These are phyloP conservation scores for Penicillium paradoxum DNA, from an alignment of 495 filamentous ascomycete genomes.

Conservation along the genomic window DNA sequence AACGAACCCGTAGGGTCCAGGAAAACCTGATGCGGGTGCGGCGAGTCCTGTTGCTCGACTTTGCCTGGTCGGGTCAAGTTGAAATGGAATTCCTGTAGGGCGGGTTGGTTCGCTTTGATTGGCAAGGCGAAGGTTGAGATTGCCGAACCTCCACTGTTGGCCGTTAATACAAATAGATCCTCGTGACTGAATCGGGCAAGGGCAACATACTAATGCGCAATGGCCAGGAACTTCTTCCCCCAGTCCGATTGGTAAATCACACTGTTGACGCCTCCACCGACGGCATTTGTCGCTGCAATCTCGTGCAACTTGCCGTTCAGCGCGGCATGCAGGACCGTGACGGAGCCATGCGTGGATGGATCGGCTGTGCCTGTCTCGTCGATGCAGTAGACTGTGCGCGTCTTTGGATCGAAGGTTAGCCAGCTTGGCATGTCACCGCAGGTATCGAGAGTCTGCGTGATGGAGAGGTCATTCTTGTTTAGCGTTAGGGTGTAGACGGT, in stretches of 20 bases:
- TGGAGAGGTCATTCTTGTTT: slow-evolving; percentile 29
- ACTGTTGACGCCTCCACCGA: slow-evolving; percentile 38
- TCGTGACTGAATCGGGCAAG: neutral
- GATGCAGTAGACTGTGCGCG: slow-evolving; percentile 53
- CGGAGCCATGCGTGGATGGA: slow-evolving; percentile 22
- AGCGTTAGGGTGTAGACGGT: slow-evolving; percentile 52
- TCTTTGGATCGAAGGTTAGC: slow-evolving; percentile 51
- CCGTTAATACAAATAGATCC: slow-evolving; percentile 5
- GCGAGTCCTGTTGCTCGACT: slow-evolving; percentile 53
- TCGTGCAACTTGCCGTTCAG: slow-evolving; percentile 25
- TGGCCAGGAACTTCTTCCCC: slow-evolving; percentile 32
- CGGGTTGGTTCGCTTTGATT: slow-evolving; percentile 11
- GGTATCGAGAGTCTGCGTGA: slow-evolving; percentile 32
- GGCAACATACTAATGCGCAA: slow-evolving; percentile 44
- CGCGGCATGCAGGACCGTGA: slow-evolving; percentile 22
- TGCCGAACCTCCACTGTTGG: slow-evolving; percentile 27
- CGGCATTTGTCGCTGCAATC: slow-evolving; percentile 20
- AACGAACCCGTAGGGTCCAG: slow-evolving; percentile 65
- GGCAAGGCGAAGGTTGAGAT: slow-evolving; percentile 38
- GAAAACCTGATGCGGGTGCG: slow-evolving; percentile 68
- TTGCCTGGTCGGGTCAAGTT: slow-evolving; percentile 45
- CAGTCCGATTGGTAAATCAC: slow-evolving; percentile 30
- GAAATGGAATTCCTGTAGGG: slow-evolving; percentile 49
- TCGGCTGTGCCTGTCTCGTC: slow-evolving; percentile 53
- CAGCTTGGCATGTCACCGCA: slow-evolving; percentile 57